phyloP scores from a whole-genome alignment of 257 asterid species.

The Coffea canephora region DNA sequence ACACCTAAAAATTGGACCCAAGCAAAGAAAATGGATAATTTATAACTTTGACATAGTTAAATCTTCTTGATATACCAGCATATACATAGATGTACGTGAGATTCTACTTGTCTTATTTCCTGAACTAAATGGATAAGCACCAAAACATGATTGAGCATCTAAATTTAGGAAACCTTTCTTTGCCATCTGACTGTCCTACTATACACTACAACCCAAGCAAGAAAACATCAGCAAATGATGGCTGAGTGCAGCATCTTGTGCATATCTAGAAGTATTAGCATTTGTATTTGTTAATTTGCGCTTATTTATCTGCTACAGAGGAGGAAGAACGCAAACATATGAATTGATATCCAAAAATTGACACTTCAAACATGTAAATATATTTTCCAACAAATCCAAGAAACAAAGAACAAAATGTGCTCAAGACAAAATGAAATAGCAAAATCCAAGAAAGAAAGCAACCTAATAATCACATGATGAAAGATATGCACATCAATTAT shows the following conservation, averaged over 20 bases:
- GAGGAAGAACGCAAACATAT: background rate
- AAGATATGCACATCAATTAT: background rate
- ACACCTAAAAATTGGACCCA: background rate
- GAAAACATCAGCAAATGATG: background rate
- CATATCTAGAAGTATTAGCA: background rate
- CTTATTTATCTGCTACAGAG: background rate
- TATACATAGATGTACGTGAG: background rate
- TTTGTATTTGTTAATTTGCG: too few relatives aligned
- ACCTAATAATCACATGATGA: background rate
- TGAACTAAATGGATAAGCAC: background rate
- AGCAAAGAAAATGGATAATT: background rate
- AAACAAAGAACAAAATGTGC: background rate
- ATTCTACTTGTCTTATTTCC: background rate
- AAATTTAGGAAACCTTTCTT: background rate
- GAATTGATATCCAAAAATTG: background rate
- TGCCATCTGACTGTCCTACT: background rate
- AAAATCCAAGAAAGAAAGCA: conserved; percentile 34
- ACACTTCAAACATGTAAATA: background rate
- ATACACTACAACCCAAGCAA: background rate
- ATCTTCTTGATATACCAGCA: background rate
- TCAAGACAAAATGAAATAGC: background rate
- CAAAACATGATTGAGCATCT: background rate
- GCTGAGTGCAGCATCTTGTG: background rate
- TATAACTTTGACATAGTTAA: too few relatives aligned
- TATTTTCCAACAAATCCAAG: background rate